phyloP scores from a whole-genome alignment of 305 asterid genomes.

The Solanum hybrid region DNA sequence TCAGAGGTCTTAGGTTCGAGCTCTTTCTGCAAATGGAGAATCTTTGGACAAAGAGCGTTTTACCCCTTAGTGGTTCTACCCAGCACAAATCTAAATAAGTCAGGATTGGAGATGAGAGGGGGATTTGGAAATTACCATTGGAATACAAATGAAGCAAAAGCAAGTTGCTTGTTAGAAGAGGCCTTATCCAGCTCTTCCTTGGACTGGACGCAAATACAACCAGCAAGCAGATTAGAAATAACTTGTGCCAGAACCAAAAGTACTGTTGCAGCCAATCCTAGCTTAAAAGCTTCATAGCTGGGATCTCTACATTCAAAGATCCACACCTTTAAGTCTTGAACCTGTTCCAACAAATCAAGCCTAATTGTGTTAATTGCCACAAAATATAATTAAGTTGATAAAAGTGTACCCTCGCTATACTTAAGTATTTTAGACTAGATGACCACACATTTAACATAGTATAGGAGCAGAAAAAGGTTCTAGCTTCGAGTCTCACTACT shows the following conservation, averaged over 20 bases:
- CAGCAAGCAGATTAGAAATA: slow-evolving; percentile 38
- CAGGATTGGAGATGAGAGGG: not conserved
- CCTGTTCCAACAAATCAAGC: slow-evolving; percentile 24
- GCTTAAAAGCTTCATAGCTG: slow-evolving; percentile 66
- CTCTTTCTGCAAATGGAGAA: not conserved
- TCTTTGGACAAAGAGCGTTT: not conserved
- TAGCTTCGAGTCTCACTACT: not conserved
- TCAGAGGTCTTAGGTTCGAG: not conserved
- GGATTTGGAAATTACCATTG: slow-evolving; percentile 32
- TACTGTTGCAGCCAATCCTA: slow-evolving; percentile 57
- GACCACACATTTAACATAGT: not conserved
- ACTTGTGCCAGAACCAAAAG: slow-evolving; percentile 55
- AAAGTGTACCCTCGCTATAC: not conserved
- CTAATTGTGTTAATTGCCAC: not conserved
- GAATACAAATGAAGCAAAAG: slow-evolving; percentile 55
- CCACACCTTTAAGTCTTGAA: slow-evolving; percentile 42
- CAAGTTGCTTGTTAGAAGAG: slow-evolving; percentile 66
- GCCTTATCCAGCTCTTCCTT: slow-evolving; percentile 55
- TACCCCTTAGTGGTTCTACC: not conserved
- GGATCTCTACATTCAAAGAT: slow-evolving; percentile 73
- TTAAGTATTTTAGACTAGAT: not conserved
- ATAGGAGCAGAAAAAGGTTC: not conserved
- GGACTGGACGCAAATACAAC: slow-evolving; percentile 64
- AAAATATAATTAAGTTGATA: too few species aligned
- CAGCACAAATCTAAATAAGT: not conserved